These are phyloP conservation scores for Telopea speciosissima DNA, from an alignment of 177 flowering plant species.

Conservation along the genomic window DNA sequence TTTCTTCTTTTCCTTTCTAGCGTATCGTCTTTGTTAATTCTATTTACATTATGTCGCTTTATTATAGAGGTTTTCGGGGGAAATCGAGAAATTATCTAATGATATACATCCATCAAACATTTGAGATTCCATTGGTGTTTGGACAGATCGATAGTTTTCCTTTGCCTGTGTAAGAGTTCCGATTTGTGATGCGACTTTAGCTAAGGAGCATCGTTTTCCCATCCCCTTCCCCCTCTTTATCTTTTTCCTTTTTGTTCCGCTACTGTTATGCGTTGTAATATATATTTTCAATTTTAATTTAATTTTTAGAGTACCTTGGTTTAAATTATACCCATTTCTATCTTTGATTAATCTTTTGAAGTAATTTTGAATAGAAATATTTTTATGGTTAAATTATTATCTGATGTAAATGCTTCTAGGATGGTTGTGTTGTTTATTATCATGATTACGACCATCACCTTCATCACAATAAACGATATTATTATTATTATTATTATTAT, in stretches of 20 bases:
- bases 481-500: too few relatives aligned
- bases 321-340: too few relatives aligned
- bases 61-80: neutral
- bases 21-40: neutral
- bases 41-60: neutral
- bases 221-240: too few relatives aligned
- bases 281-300: too few relatives aligned
- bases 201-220: neutral
- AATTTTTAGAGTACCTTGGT: too few relatives aligned
- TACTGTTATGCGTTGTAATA: neutral
- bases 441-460: too few relatives aligned
- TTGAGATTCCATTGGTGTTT: neutral
- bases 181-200: neutral
- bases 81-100: neutral
- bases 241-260: neutral
- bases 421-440: too few relatives aligned
- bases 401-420: neutral
- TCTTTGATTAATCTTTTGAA: neutral
- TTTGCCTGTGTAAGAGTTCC: neutral
- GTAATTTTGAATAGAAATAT: neutral
- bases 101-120: neutral
- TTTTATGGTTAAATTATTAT: too few relatives aligned
- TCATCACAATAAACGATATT: too few relatives aligned
- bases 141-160: neutral
- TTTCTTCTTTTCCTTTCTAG: neutral